These are phyloP conservation scores for Carallia brachiata DNA, from an alignment of 345 rosid species.

Conservation along the genomic window DNA sequence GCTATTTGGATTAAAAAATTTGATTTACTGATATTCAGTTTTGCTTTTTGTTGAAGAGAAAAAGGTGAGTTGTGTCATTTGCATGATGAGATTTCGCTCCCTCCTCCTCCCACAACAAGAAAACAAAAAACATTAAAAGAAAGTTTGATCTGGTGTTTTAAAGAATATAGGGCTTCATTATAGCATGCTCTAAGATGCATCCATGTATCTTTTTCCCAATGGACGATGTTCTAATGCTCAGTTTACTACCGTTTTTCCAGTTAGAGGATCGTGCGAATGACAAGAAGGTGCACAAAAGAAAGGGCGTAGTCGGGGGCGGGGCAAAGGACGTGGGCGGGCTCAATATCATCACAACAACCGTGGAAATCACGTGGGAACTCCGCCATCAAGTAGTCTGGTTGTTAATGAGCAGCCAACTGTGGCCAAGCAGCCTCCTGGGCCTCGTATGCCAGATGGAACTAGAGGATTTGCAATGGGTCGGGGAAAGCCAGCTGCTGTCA, in stretches of 20 bases:
- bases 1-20: too few species aligned
- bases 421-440: slow-evolving; percentile 89
- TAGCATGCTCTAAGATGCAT: not conserved
- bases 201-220: not conserved
- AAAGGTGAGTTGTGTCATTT: not conserved
- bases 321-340: slow-evolving; percentile 78
- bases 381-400: slow-evolving; percentile 41
- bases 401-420: slow-evolving; percentile 48
- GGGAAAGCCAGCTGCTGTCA: slow-evolving; percentile 61
- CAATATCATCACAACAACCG: slow-evolving; percentile 60
- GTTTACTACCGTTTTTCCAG: slow-evolving; percentile 31
- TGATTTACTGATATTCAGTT: not conserved
- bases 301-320: slow-evolving; percentile 68
- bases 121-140: too few species aligned
- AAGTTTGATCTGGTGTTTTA: not conserved
- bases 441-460: slow-evolving; percentile 99
- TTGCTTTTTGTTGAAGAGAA: not conserved
- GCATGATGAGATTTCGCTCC: too few species aligned
- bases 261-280: slow-evolving; percentile 72
- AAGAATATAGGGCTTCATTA: not conserved
- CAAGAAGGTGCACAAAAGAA: slow-evolving; percentile 68
- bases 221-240: not conserved
- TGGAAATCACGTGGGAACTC: slow-evolving; percentile 49
- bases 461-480: slow-evolving; percentile 97
- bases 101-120: too few species aligned